A percentile compares a stretch with the other conserved stretches of the same genome.
Conservation (phyloP, 1,284 basidiomycete genomes). For the Rhodotorula sp. region DNA sequence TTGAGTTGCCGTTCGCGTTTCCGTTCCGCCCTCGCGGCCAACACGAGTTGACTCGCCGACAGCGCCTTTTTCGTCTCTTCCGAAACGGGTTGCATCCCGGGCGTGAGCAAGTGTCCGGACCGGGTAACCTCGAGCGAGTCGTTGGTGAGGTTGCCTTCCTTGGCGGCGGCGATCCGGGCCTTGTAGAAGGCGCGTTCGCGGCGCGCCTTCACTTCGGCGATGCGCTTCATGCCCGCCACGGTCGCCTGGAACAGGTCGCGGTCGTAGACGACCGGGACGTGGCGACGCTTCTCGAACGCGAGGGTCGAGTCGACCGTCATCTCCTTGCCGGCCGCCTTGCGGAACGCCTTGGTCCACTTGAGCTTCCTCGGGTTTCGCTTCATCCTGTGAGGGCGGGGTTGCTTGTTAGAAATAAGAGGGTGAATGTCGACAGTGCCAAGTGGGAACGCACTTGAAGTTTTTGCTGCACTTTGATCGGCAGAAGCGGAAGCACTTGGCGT, state of each 20-base stretch:
- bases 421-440: no score
- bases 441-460: conserved; percentile 80
- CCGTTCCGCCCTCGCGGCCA: conserved; percentile 36
- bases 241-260: conserved; percentile 90
- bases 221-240: conserved; percentile 94
- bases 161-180: conserved; percentile 46
- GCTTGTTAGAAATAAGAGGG: background rate
- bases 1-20: conserved; percentile 36
- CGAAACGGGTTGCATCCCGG: conserved; percentile 24
- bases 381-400: conserved; percentile 64
- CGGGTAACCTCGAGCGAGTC: conserved; percentile 45
- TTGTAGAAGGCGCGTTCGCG: conserved; percentile 98
- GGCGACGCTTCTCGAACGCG: conserved; percentile 98
- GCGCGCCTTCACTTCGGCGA: conserved; percentile 86
- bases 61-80: conserved; percentile 42
- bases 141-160: conserved; percentile 36
- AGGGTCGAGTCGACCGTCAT: conserved; percentile 99
- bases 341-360: conserved; percentile 99
- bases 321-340: conserved; percentile 98
- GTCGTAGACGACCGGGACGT: conserved; percentile 96
- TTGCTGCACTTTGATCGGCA: conserved; percentile 97
- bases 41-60: conserved; percentile 39
- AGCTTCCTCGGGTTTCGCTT: conserved; percentile 99
- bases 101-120: conserved; percentile 41
- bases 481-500: conserved; percentile 93